Base-by-base conservation (phyloP, 352 stramenopile genomes). In the Globisporangium uncinulatum region DNA sequence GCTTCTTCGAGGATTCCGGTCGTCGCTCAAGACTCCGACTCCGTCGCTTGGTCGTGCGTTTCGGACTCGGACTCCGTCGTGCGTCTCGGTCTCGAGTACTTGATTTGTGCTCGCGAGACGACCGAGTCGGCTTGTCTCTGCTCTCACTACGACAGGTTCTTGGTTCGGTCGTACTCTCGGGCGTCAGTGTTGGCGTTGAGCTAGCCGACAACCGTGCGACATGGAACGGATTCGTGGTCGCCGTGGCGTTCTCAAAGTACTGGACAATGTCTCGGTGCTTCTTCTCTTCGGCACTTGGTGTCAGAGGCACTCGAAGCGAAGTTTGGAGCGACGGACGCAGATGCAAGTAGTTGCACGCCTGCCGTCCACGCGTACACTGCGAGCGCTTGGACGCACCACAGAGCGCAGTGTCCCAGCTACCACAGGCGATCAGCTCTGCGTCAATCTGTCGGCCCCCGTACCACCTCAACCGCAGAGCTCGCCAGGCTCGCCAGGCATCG, bases 311-410 rank as follows among this genome's bases (percentile, higher is more conserved):
- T n/a, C 15, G 15, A 11, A 39, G 10, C 34, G 20, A 1, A 39
- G 7, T 21, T 60, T 41, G 43, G 6, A 36, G 21, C 5, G 47
- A 19, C 17, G n/a, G 34, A 44, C 56, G 29, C 14, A 56, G 32
- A 31, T 67, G 61, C 17, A 67, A 43, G 9, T 67, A 63, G 34
- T 67, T 67, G 43, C 61, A 67, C 17, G 44, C 24, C 13, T 29
- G n/a, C 11, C 54, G 59, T 3, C 61, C 61, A 14, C 61, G 51
- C 5, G 56, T 36, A 50, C 61, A 67, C 2, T 45, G 51, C 6
- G 31, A 49, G 24, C 59, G 46, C 19, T 56, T 21, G 42, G 59
- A 63, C 3, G 61, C 56, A 4, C 57, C 56, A 19, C 61, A 67
- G 0, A 56, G 17, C 32, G 48, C 61, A 11, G 61, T 24, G 0